These are phyloP conservation scores for Sodiomyces alkalinus DNA, from an alignment of 2,329 filamentous ascomycete species.

Conservation along the genomic window DNA sequence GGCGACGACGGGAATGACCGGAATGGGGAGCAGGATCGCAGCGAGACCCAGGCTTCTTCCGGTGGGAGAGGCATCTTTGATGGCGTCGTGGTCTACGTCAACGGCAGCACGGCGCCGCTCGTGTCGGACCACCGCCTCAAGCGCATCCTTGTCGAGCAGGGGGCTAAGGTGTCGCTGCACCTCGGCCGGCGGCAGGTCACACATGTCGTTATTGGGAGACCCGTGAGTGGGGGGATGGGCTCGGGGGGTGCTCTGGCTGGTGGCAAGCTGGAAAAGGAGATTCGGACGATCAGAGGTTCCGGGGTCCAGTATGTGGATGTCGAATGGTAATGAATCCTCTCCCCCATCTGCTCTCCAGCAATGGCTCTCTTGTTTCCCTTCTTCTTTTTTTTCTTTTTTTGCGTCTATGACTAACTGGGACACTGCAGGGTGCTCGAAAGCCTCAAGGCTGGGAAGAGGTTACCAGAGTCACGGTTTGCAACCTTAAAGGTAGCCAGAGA, in stretches of 20 bases:
- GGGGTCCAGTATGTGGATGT: conserved; percentile 66
- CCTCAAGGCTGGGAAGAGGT: conserved; percentile 56
- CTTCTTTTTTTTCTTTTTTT: background rate
- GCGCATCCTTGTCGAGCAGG: conserved; percentile 58
- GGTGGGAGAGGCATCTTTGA: conserved; percentile 42
- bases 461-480: conserved; percentile 60
- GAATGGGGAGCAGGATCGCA: no score
- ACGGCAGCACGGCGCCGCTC: conserved; percentile 67
- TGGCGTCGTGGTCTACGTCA: conserved; percentile 66
- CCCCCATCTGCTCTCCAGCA: no score
- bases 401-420: background rate
- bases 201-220: conserved; percentile 66
- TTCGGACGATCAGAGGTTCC: conserved; percentile 48
- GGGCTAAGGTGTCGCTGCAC: conserved; percentile 54
- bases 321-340: conserved; percentile 48
- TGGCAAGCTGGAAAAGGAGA: conserved; percentile 70
- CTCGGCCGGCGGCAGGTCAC: conserved; percentile 64
- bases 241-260: conserved; percentile 63
- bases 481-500: conserved; percentile 44
- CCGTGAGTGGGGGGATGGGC: conserved; percentile 30
- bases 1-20: conserved; percentile 5
- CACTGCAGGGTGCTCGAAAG: conserved; percentile 61
- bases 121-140: conserved; percentile 82
- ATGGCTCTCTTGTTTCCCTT: no score
- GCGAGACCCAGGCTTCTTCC: no score